Percentiles rank a stretch among this genome's conserved stretches.
These are phyloP conservation scores for Apiospora pterosperma DNA, from an alignment of 2,329 filamentous ascomycete genomes.

Conservation along the genomic window DNA sequence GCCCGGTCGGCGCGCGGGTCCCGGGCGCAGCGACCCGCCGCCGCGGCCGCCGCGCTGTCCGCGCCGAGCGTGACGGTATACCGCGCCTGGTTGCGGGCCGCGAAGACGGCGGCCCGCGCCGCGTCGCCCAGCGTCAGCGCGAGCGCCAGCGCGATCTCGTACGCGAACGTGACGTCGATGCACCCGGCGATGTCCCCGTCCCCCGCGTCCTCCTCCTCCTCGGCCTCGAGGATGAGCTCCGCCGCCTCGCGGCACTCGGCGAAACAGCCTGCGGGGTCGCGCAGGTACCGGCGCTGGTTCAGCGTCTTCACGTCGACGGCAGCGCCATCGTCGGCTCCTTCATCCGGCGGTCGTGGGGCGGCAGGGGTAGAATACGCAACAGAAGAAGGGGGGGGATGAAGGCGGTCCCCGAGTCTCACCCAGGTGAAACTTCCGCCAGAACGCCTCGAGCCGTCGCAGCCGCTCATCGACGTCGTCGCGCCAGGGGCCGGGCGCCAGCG, in stretches of 20 bases:
- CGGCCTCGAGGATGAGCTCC: background rate
- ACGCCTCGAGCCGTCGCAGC: background rate
- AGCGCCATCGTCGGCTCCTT: background rate
- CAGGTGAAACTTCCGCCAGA: conserved; percentile 1
- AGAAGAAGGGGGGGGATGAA: background rate
- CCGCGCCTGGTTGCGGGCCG: background rate
- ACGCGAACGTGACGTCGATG: conserved; percentile 3
- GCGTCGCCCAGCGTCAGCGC: background rate
- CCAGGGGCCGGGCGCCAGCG: background rate
- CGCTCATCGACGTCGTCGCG: background rate
- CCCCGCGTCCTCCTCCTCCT: background rate
- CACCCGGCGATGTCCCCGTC: background rate
- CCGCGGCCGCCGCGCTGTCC: background rate
- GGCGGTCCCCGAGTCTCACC: background rate
- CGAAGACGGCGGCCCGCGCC: conserved; percentile 3
- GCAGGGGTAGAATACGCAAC: background rate
- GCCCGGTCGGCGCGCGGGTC: background rate
- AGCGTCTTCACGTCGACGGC: background rate
- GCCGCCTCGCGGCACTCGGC: conserved; percentile 4
- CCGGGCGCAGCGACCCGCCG: background rate
- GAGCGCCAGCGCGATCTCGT: conserved; percentile 3
- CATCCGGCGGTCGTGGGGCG: background rate
- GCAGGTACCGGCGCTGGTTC: background rate
- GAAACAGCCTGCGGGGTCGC: background rate
- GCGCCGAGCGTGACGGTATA: background rate